Base-by-base conservation (phyloP, 164 flowering plant genomes). In the Nymphaea thermarum region DNA sequence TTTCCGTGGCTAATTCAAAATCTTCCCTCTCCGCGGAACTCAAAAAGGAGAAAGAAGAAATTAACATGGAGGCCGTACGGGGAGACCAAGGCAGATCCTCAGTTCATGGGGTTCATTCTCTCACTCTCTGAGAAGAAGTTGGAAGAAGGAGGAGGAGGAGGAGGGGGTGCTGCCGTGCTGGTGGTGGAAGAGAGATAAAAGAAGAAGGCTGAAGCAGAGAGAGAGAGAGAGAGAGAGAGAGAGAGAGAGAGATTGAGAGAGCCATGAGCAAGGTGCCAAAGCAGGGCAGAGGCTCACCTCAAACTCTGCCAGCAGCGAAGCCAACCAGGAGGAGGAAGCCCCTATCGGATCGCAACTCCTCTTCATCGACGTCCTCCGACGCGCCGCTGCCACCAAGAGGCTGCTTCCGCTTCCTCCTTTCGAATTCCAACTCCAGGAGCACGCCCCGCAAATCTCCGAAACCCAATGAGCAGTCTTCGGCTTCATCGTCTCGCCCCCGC, bases 371-470 rank as follows among this genome's bases (percentile, higher is more conserved):
- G 10, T 80, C 90, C 12, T 63, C 67, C 36, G 44, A n/a, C 43
- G 65, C 72, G 25, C 44, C 75, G 60, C 89, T 82, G 76, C 77
- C 80, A n/a, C 82, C 89, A 2, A 77, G 70, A 43, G 86, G 88
- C 43, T 82, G 90, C 62, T 80, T 82, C 69, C 75, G 87, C 64
- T 84, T 83, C 74, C 71, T 83, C 44, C 78, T 77, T 14, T 74
- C 89, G 4, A 77, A 76, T 43, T 77, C 86, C 44, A 74, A 82
- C 67, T 68, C 81, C 43, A 75, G 44, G 62, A 64, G 64, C 62
- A 60, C 73, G 44, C 16, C 71, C 8, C 64, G 65, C 36, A 76
- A 61, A 63, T 79, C 82, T 53, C 87, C 88, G 44, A 85, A 80
- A 71, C 80, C 91, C 6, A 80, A 78, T 44, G 82, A 81, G 15